Conservation (phyloP, 1,284 basidiomycete genomes). For the Peniophora sp. region DNA sequence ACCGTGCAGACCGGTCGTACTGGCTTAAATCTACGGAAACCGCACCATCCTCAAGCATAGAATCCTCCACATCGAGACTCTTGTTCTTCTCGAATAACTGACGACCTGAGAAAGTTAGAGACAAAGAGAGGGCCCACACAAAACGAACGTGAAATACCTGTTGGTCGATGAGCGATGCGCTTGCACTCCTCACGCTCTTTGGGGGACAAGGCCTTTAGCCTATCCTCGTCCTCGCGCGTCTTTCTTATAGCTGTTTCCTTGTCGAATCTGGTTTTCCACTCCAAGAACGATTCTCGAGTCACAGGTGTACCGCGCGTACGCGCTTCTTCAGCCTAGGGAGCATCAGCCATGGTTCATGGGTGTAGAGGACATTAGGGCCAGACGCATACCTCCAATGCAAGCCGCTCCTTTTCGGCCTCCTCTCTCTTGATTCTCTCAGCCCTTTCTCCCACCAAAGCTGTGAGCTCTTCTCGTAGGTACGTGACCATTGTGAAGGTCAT, state of each 20-base stretch:
- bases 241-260: conserved; percentile 55
- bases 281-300: conserved; percentile 72
- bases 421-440: conserved; percentile 50
- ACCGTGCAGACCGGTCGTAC: conserved; percentile 56
- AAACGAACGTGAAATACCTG: conserved; percentile 42
- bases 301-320: conserved; percentile 88
- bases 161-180: conserved; percentile 53
- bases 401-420: conserved; percentile 65
- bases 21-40: conserved; percentile 83
- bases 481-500: conserved; percentile 96
- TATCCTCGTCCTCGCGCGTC: conserved; percentile 75
- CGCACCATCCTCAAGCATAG: conserved; percentile 73
- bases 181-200: conserved; percentile 90
- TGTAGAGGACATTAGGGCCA: not conserved
- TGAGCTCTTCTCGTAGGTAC: conserved; percentile 77
- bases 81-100: conserved; percentile 83
- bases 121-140: conserved; percentile 6
- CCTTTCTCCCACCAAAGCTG: conserved; percentile 53
- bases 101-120: conserved; percentile 49
- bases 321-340: conserved; percentile 72
- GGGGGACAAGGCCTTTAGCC: conserved; percentile 62
- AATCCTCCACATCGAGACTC: conserved; percentile 68
- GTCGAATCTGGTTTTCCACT: conserved; percentile 79
- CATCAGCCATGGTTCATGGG: not conserved
- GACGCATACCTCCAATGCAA: conserved; percentile 61